Percentiles rank a stretch among this genome's conserved stretches.
phyloP scores from a whole-genome alignment of 495 filamentous ascomycete species.

The Penicillium silybi region DNA sequence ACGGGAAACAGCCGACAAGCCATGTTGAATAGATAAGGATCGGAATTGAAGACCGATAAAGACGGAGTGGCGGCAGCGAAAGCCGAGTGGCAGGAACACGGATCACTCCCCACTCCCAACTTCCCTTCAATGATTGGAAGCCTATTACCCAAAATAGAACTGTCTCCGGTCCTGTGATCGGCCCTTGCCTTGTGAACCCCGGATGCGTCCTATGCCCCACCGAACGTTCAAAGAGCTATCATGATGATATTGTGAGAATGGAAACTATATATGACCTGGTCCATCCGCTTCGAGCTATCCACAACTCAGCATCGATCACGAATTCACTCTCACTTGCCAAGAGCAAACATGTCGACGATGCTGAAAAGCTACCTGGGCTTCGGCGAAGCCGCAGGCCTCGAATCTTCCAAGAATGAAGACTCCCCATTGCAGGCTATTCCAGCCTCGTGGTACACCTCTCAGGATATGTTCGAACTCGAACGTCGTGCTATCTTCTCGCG shows the following conservation, averaged over 20 bases:
- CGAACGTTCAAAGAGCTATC: background rate
- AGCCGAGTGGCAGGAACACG: background rate
- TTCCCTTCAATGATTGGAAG: background rate
- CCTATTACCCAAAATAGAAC: background rate
- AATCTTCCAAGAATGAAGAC: background rate
- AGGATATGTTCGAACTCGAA: constrained; percentile 51
- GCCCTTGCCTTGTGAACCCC: constrained; percentile 1
- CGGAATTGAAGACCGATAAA: no score
- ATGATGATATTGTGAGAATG: constrained; percentile 3
- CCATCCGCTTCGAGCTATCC: background rate
- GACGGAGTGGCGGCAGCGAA: background rate
- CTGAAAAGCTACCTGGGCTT: constrained; percentile 26
- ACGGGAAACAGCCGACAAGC: background rate
- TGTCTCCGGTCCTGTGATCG: constrained; percentile 27
- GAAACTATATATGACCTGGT: constrained; percentile 8
- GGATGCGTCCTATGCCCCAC: background rate
- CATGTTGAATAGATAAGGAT: background rate
- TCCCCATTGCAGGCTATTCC: constrained; percentile 36
- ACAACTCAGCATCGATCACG: background rate
- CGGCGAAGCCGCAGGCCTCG: constrained; percentile 3
- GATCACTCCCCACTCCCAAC: background rate
- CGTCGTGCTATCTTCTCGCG: constrained; percentile 50
- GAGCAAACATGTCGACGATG: constrained; percentile 8
- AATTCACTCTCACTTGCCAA: background rate
- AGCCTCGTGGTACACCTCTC: constrained; percentile 46